These are phyloP conservation scores for Periconia sp. DNA, from an alignment of 2,329 filamentous ascomycete species.

Conservation along the genomic window DNA sequence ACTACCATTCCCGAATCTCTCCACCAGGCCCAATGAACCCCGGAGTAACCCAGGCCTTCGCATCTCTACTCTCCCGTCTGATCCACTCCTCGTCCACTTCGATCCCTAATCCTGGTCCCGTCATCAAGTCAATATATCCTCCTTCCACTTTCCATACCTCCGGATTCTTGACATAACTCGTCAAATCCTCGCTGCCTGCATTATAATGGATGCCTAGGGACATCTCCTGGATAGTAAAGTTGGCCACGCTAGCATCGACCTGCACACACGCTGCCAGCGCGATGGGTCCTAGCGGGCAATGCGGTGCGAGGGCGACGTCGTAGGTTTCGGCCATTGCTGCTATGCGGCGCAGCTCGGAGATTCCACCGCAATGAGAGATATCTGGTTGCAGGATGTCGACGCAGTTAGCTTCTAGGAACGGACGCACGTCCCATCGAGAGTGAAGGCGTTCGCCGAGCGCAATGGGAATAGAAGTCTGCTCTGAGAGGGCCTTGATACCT, in stretches of 20 bases:
- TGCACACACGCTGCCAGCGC: constrained; percentile 75
- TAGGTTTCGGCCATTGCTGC: constrained; percentile 75
- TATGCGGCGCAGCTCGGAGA: constrained; percentile 73
- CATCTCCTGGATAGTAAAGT: constrained; percentile 81
- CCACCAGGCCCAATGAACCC: constrained; percentile 73
- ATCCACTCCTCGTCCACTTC: constrained; percentile 73
- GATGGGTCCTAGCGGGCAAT: constrained; percentile 76
- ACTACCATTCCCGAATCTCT: constrained; percentile 71
- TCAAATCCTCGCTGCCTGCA: constrained; percentile 46
- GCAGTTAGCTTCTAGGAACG: constrained; percentile 70
- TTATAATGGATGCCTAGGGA: constrained; percentile 82
- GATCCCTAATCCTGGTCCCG: constrained; percentile 69
- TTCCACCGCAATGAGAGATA: constrained; percentile 73
- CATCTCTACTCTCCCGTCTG: constrained; percentile 63
- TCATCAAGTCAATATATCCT: constrained; percentile 68
- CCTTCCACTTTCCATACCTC: constrained; percentile 70
- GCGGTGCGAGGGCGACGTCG: constrained; percentile 74
- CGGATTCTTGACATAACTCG: constrained; percentile 69
- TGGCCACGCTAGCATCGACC: constrained; percentile 62
- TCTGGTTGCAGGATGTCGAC: constrained; percentile 78
- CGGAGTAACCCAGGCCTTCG: constrained; percentile 69
- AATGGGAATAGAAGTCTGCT: constrained; percentile 67
- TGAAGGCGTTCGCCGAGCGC: constrained; percentile 76
- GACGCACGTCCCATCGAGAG: constrained; percentile 75
- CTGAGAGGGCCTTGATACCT: constrained; percentile 66